A percentile compares a stretch with the other conserved stretches of the same genome.
These are phyloP conservation scores for Fusarium sp. DNA, from an alignment of 2,329 filamentous ascomycete species.

Conservation along the genomic window DNA sequence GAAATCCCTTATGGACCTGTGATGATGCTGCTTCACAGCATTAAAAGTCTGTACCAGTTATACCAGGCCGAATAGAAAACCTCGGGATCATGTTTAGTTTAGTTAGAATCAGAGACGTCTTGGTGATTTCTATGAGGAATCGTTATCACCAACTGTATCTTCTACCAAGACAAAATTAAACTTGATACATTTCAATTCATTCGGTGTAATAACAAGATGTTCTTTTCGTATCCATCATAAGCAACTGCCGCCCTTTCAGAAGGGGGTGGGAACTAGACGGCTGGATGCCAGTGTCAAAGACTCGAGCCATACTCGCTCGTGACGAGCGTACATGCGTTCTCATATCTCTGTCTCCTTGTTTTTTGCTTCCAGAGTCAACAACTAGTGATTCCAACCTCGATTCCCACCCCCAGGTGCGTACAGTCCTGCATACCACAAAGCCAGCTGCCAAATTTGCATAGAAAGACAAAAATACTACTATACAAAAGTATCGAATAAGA, in stretches of 20 bases:
- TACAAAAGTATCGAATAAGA: conserved; percentile 9
- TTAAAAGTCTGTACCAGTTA: too few species aligned
- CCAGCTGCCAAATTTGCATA: neutral
- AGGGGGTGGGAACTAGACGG: neutral
- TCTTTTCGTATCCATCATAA: conserved; percentile 9
- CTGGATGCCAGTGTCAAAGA: neutral
- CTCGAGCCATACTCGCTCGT: too few species aligned
- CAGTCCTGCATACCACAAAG: conserved; percentile 18
- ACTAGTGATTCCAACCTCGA: conserved; percentile 2
- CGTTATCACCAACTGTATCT: too few species aligned
- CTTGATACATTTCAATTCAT: conserved; percentile 13
- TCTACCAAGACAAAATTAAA: neutral
- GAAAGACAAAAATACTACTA: conserved; percentile 1
- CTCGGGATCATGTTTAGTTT: too few species aligned
- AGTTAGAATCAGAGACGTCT: too few species aligned
- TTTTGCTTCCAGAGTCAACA: neutral
- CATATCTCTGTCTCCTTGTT: neutral
- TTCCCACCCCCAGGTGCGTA: conserved; percentile 11
- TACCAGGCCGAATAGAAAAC: too few species aligned
- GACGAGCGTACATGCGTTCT: neutral
- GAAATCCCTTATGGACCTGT: too few species aligned
- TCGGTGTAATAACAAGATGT: conserved; percentile 17
- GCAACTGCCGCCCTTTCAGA: neutral
- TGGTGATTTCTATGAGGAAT: too few species aligned
- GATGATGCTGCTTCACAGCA: too few species aligned